Percentiles rank a stretch among this genome's conserved stretches.
phyloP scores from a whole-genome alignment of 2,329 filamentous ascomycete species.

The Huntiella decipiens region DNA sequence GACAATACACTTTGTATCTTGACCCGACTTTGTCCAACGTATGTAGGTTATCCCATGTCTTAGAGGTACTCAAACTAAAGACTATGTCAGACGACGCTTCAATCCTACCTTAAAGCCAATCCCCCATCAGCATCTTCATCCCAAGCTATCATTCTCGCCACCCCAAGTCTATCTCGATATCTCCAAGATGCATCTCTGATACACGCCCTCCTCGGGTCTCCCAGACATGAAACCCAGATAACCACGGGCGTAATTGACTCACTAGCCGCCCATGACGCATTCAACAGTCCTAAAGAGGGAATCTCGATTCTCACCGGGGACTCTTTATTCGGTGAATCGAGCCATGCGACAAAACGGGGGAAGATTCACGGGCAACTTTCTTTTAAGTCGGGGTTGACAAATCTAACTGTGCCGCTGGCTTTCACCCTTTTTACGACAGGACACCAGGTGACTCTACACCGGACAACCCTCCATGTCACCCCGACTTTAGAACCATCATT shows the following conservation, averaged over 20 bases:
- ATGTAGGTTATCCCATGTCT: too few species aligned
- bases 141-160: slow-evolving; percentile 26
- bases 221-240: slow-evolving; percentile 19
- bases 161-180: slow-evolving; percentile 28
- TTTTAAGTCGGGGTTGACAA: slow-evolving; percentile 12
- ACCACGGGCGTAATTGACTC: slow-evolving; percentile 38
- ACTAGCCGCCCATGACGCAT: slow-evolving; percentile 20
- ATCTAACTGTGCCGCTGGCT: slow-evolving; percentile 44
- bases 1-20: too few species aligned
- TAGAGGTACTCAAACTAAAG: too few species aligned
- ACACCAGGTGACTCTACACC: slow-evolving; percentile 36
- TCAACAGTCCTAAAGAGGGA: slow-evolving; percentile 2
- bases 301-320: slow-evolving; percentile 10
- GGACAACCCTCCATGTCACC: slow-evolving; percentile 4
- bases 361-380: background rate
- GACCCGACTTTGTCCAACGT: too few species aligned
- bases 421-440: slow-evolving; percentile 65
- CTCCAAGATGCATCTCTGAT: slow-evolving; percentile 27
- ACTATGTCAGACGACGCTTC: too few species aligned
- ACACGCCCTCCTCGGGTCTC: slow-evolving; percentile 12
- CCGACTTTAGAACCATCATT: slow-evolving; percentile 12
- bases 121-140: background rate
- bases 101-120: background rate
- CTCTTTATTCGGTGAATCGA: too few species aligned
- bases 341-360: background rate